Evolutionary conservation across 352 stramenopile species (phyloP), one percentile per base, ranked within the genome.

Genomic region (Pythium dissimile): DNA sequence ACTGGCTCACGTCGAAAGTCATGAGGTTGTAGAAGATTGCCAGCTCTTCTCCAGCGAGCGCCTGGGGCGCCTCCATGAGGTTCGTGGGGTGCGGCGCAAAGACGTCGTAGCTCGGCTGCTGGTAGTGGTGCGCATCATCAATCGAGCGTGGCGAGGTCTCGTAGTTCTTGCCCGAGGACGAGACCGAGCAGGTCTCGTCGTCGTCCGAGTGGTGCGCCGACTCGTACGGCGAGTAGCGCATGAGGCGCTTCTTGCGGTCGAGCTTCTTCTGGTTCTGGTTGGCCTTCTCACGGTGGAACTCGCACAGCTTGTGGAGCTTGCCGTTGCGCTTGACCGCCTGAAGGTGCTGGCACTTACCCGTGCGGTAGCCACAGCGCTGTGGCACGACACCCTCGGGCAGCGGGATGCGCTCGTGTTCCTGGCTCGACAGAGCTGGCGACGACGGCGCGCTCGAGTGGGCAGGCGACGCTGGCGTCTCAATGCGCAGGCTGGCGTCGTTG

Each of bases 201-300:
- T 84, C 61, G 16, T 67, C 78, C 20, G 64, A 71, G 39, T 72
- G 55, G 31, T 60, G 48, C 3, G 59, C 58, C 31, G 46, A 24
- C 23, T 66, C 69, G 60, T 73, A 88, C 15, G 76, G 66, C 24
- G 75, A 73, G 32, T 52, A 64, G 26, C 79, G 80, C 57, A 84
- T 66, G 52, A 89, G 42, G 8, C 82, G 80, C 73, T 92, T 92
- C 77, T 92, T 92, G 58, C 80, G 80, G 64, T 92, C 83, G 48
- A 92, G 69, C 59, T 92, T 92, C 69, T 90, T 90, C 59, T 92
- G 83, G 68, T 90, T 92, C 51, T 85, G 67, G 68, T 92, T 92
- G 56, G 80, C 80, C 54, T 88, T 86, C 59, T 89, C 80, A 64
- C 83, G 80, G 55, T 92, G 83, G 66, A 88, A 89, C 55, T 92